Conservation (phyloP, 2,329 filamentous ascomycete species). For the Colletotrichum acutatum region DNA sequence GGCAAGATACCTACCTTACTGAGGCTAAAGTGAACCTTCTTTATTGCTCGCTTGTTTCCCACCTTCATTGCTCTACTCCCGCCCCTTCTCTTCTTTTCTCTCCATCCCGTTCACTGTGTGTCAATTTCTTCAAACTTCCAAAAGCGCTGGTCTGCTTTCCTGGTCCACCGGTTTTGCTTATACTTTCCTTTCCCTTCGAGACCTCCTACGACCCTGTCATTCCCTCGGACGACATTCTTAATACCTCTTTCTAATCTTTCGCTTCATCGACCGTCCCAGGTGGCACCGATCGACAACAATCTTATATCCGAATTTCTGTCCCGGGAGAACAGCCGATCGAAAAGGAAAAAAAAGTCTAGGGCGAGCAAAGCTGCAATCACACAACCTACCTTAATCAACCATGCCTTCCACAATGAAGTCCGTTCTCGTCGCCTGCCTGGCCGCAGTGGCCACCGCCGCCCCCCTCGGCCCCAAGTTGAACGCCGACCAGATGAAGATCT, state of each 20-base stretch:
- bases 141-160: conserved; percentile 64
- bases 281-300: conserved; percentile 33
- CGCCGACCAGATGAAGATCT: conserved; percentile 56
- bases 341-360: conserved; percentile 35
- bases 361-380: conserved; percentile 37
- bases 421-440: conserved; percentile 56
- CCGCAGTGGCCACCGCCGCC: conserved; percentile 57
- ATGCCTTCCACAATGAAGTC: conserved; percentile 62
- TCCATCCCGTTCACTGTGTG: conserved; percentile 39
- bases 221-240: conserved; percentile 38
- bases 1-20: background rate
- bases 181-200: conserved; percentile 44
- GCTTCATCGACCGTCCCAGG: conserved; percentile 43
- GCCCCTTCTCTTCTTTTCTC: conserved; percentile 37
- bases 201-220: conserved; percentile 35
- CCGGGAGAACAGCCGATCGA: conserved; percentile 37
- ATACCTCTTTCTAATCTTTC: conserved; percentile 43
- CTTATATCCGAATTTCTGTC: conserved; percentile 20
- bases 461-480: conserved; percentile 57
- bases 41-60: conserved; percentile 36
- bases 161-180: conserved; percentile 46
- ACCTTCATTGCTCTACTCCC: conserved; percentile 40
- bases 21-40: conserved; percentile 21
- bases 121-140: conserved; percentile 46
- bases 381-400: conserved; percentile 40